A percentile compares a stretch with the other conserved stretches of the same genome.
Evolutionary conservation across 805 yeast species (phyloP).

Genomic region (Metschnikowia anglica): DNA sequence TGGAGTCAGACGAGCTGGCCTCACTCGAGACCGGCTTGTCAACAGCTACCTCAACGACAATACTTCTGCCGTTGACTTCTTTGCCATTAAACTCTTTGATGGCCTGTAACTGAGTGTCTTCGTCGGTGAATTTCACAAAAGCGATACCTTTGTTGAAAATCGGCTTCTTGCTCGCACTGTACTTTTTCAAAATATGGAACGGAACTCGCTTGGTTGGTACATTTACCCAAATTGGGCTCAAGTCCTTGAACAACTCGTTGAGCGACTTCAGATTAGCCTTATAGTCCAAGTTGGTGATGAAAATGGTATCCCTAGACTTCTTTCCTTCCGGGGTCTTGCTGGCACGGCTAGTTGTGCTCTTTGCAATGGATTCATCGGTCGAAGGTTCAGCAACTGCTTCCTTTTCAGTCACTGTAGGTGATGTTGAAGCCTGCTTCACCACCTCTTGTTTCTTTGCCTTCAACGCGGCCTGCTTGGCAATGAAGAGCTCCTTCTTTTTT

Average conservation of each 20-base stretch:
- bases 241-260: slow-evolving; percentile 45
- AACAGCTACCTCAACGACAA: slow-evolving; percentile 72
- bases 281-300: slow-evolving; percentile 59
- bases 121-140: slow-evolving; percentile 57
- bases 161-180: slow-evolving; percentile 39
- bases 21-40: slow-evolving; percentile 43
- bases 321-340: slow-evolving; percentile 45
- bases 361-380: not conserved
- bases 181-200: slow-evolving; percentile 41
- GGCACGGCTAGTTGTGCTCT: not conserved
- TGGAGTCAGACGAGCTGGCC: slow-evolving; percentile 4
- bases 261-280: slow-evolving; percentile 48
- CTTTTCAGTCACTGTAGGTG: not conserved
- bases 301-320: slow-evolving; percentile 58
- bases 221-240: slow-evolving; percentile 55
- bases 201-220: slow-evolving; percentile 57
- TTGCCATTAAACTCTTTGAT: slow-evolving; percentile 65
- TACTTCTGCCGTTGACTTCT: slow-evolving; percentile 60
- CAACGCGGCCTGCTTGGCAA: slow-evolving; percentile 24
- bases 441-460: slow-evolving; percentile 20
- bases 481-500: slow-evolving; percentile 35
- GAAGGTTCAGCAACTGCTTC: not conserved
- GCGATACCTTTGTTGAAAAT: slow-evolving; percentile 64
- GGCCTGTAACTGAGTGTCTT: slow-evolving; percentile 69
- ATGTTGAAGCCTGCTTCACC: slow-evolving; percentile 5